phyloP scores from a whole-genome alignment of 257 asterid species.

The Leptodermis oblonga region DNA sequence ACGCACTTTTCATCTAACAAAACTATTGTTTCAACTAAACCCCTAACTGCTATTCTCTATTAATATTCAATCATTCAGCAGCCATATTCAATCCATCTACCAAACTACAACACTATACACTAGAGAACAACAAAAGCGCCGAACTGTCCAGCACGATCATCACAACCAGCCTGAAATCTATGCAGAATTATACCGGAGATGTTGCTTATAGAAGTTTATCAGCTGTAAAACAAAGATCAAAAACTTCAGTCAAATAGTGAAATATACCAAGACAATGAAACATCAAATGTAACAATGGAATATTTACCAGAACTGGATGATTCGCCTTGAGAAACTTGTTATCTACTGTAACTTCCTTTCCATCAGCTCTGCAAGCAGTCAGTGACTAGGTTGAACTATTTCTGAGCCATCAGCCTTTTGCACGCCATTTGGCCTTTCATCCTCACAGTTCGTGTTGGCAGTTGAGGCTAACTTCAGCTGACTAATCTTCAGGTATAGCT shows the following conservation, averaged over 20 bases:
- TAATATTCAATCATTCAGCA: background rate
- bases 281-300: background rate
- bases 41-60: background rate
- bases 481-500: slow-evolving; percentile 37
- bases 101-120: slow-evolving; percentile 38
- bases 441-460: background rate
- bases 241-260: slow-evolving; percentile 2
- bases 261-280: background rate
- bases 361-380: slow-evolving; percentile 67
- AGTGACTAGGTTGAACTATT: slow-evolving; percentile 45
- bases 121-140: slow-evolving; percentile 13
- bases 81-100: slow-evolving; percentile 28
- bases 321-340: slow-evolving; percentile 83
- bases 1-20: no score
- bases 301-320: slow-evolving; percentile 71
- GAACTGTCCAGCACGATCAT: slow-evolving; percentile 11
- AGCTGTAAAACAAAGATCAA: slow-evolving; percentile 47
- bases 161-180: slow-evolving; percentile 18
- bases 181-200: slow-evolving; percentile 62
- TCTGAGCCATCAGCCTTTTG: slow-evolving; percentile 37
- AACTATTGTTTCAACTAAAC: background rate
- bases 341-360: slow-evolving; percentile 72
- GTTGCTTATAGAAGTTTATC: slow-evolving; percentile 74
- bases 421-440: slow-evolving; percentile 30
- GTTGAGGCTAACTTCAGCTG: slow-evolving; percentile 32